Conservation (phyloP, 805 yeast genomes). For the Cyberlindnera saturnus region DNA sequence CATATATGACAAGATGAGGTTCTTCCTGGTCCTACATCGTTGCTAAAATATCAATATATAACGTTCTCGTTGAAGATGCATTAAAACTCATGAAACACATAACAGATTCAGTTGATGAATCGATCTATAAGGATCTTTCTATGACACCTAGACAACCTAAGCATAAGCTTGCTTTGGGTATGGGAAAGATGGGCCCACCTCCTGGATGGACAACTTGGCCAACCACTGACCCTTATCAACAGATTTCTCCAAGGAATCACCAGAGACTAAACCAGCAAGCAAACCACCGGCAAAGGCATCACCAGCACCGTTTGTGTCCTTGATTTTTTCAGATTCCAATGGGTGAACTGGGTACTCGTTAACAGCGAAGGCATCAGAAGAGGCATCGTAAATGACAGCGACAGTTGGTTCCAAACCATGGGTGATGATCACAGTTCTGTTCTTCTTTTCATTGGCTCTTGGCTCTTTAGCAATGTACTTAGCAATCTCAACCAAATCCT, state of each 20-base stretch:
- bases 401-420: constrained; percentile 93
- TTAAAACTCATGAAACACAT: constrained; percentile 1
- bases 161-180: constrained; percentile 22
- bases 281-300: constrained; percentile 98
- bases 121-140: not conserved
- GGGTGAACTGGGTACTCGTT: constrained; percentile 64
- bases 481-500: constrained; percentile 72
- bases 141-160: not conserved
- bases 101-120: constrained; percentile 7
- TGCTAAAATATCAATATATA: too few species aligned
- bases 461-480: constrained; percentile 74
- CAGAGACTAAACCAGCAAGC: constrained; percentile 79
- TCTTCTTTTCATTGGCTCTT: constrained; percentile 58
- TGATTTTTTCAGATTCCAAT: constrained; percentile 59
- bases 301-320: constrained; percentile 98
- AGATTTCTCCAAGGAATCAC: constrained; percentile 51
- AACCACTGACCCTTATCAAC: constrained; percentile 95
- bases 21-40: too few species aligned
- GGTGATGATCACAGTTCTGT: constrained; percentile 88
- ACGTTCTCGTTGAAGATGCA: constrained; percentile 1
- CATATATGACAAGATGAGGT: too few species aligned
- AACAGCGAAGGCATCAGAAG: constrained; percentile 39
- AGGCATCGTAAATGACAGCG: constrained; percentile 53
- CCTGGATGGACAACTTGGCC: constrained; percentile 86
- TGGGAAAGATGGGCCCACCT: constrained; percentile 93